phyloP scores from a whole-genome alignment of 306 rosid species.

The Prunus mume region DNA sequence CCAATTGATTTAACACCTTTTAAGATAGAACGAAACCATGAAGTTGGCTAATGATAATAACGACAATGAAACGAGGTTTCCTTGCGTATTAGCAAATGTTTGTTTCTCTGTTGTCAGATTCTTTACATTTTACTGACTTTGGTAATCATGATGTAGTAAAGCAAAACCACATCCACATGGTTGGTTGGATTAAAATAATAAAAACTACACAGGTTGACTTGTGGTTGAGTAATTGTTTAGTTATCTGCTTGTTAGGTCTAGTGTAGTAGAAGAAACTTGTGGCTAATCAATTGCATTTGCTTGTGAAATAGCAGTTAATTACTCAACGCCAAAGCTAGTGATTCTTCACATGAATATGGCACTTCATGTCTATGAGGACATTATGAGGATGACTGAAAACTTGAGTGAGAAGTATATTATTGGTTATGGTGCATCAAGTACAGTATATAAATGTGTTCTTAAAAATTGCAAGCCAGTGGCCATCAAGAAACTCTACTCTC shows the following conservation, averaged over 20 bases:
- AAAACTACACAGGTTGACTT: too few relatives aligned
- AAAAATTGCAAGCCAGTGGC: constrained; percentile 97
- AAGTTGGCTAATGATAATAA: too few relatives aligned
- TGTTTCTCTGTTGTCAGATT: too few relatives aligned
- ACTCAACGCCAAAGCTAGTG: constrained; percentile 78
- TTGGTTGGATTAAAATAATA: too few relatives aligned
- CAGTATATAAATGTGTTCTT: constrained; percentile 91
- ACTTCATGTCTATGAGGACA: constrained; percentile 86
- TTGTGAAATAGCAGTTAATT: constrained; percentile 49
- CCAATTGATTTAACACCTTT: too few relatives aligned
- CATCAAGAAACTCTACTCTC: constrained; percentile 79
- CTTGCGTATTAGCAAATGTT: too few relatives aligned
- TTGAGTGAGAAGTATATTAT: constrained; percentile 84
- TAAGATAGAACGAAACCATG: too few relatives aligned
- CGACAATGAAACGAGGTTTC: too few relatives aligned
- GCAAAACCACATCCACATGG: too few relatives aligned
- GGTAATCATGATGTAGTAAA: too few relatives aligned
- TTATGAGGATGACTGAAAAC: constrained; percentile 95
- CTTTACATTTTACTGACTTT: too few relatives aligned
- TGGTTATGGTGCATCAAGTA: constrained; percentile 91
- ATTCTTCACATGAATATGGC: constrained; percentile 98
- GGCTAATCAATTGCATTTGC: constrained; percentile 22
- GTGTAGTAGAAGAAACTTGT: neutral
- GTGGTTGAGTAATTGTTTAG: too few relatives aligned
- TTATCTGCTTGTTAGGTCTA: neutral